A percentile compares a stretch with the other conserved stretches of the same genome.
These are phyloP conservation scores for Persicaria tinctoria DNA, from an alignment of 148 eudicot species.

Conservation along the genomic window DNA sequence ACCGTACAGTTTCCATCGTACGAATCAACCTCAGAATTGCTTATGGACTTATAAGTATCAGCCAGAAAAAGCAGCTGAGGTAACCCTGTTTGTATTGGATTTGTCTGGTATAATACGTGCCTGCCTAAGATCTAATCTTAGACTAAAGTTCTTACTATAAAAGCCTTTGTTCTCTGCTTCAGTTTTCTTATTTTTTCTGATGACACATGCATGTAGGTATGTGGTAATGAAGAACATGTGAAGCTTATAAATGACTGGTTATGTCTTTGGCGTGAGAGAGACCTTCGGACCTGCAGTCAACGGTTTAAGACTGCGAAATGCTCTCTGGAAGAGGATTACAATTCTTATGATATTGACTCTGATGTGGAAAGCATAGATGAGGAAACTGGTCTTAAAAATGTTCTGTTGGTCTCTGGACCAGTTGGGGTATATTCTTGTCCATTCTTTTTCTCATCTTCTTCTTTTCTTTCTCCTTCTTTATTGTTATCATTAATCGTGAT, in stretches of 20 bases:
- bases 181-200: background rate
- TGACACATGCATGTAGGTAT: slow-evolving; percentile 48
- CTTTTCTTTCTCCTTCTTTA: background rate
- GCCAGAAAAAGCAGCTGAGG: slow-evolving; percentile 85
- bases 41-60: slow-evolving; percentile 86
- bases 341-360: slow-evolving; percentile 39
- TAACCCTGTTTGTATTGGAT: slow-evolving; percentile 17
- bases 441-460: background rate
- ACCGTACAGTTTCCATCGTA: slow-evolving; percentile 34
- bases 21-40: slow-evolving; percentile 56
- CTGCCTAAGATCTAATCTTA: slow-evolving; percentile 2
- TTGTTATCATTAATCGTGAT: background rate
- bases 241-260: slow-evolving; percentile 78
- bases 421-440: slow-evolving; percentile 67
- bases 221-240: slow-evolving; percentile 79
- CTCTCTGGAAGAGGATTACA: slow-evolving; percentile 27
- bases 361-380: slow-evolving; percentile 40
- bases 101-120: background rate
- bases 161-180: background rate
- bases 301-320: slow-evolving; percentile 21
- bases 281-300: slow-evolving; percentile 36
- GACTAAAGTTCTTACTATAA: background rate
- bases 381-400: slow-evolving; percentile 60
- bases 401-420: slow-evolving; percentile 85
- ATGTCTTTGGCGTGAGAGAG: slow-evolving; percentile 58